Evolutionary conservation across 306 rosid species (phyloP), one percentile per base, ranked within the genome.

Genomic region (Trifolium subterraneum): DNA sequence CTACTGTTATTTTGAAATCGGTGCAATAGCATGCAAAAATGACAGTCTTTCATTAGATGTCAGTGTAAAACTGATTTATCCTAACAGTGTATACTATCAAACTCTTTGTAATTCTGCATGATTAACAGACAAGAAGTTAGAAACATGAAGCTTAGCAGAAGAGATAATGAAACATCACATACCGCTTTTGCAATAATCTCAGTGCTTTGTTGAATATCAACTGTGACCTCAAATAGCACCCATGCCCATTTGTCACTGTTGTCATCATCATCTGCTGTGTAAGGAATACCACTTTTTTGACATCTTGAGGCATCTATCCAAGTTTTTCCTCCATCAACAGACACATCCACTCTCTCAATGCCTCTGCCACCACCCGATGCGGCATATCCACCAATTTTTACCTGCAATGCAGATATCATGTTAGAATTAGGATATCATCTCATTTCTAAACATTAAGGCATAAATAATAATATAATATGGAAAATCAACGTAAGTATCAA

Each of bases 241-340:
- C 98, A 94, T 72, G 95, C 98, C 98, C 98, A 94, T 80, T 91
- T 94, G 78, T 94, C 91, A 81, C 91, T 80, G 80, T 79, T 77
- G 67, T 64, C 73, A 55, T 80, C 80, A 35, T 88, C 97, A 4
- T 60, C 66, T 29, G 96, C 55, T 35, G 85, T 70, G 41, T 94
- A 90, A 16, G 87, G 90, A 70, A 74, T 36, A 36, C 83, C 95
- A 52, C 39, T 58, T 81, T 82, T 88, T 87, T 91, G 96, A 78
- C 73, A 82, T 76, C 91, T 88, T 35, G 84, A 81, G 65, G 98
- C 95, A 73, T 91, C 97, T 20, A 87, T 51, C 97, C 97, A 94
- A 38, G 80, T 91, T 74, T 87, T 87, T 67, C 98, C 96, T 44
- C 97, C 92, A 74, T 91, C 96, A 81, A 88, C 72, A 25, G 97